A percentile compares a stretch with the other conserved stretches of the same genome.
Conservation (phyloP, 2,329 filamentous ascomycete species). For the Stemphylium vesicarium region DNA sequence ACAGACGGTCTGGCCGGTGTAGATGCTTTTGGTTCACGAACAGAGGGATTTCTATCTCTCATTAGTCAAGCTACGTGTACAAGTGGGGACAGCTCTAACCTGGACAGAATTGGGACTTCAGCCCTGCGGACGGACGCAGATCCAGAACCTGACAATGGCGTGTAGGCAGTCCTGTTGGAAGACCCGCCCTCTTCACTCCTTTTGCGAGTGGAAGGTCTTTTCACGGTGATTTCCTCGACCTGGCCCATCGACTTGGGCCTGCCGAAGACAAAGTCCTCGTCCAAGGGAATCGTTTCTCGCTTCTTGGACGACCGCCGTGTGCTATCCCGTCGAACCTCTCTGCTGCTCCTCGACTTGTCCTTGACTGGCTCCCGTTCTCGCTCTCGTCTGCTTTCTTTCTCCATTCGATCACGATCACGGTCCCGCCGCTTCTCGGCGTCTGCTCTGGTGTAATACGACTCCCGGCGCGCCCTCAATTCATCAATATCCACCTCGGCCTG, state of each 20-base stretch:
- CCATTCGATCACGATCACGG: constrained; percentile 37
- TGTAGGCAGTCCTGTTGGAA: constrained; percentile 43
- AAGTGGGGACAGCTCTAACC: constrained; percentile 25
- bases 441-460: constrained; percentile 48
- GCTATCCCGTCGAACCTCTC: constrained; percentile 38
- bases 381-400: constrained; percentile 30
- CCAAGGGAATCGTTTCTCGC: constrained; percentile 31
- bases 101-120: constrained; percentile 40
- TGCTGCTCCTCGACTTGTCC: constrained; percentile 36
- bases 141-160: constrained; percentile 42
- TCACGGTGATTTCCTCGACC: constrained; percentile 37
- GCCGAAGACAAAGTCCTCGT: constrained; percentile 44
- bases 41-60: constrained; percentile 34
- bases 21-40: constrained; percentile 26
- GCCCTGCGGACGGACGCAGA: constrained; percentile 38
- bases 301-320: constrained; percentile 33
- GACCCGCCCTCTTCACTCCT: constrained; percentile 45
- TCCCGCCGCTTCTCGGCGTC: constrained; percentile 39
- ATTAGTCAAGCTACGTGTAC: constrained; percentile 24
- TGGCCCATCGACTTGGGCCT: constrained; percentile 36
- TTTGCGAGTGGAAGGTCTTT: constrained; percentile 34
- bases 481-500: constrained; percentile 49
- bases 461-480: constrained; percentile 48
- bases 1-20: constrained; percentile 37
- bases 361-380: constrained; percentile 32